A percentile compares a stretch with the other conserved stretches of the same genome.
Conservation (phyloP, 2,329 filamentous ascomycete species). For the Drechslera avenae region DNA sequence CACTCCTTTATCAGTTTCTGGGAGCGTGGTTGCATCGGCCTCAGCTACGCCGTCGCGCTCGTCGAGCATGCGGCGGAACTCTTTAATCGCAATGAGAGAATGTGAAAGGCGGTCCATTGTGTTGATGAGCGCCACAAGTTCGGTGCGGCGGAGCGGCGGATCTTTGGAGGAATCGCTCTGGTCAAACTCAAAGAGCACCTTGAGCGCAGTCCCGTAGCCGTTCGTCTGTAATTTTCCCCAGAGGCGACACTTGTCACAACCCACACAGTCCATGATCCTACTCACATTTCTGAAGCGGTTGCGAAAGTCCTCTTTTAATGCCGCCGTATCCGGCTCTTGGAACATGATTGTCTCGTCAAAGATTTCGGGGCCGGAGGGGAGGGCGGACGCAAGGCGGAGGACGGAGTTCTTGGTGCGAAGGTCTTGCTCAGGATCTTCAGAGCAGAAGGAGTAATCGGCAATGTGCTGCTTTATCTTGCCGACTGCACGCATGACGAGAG, state of each 20-base stretch:
- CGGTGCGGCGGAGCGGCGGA: constrained; percentile 80
- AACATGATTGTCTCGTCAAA: constrained; percentile 98
- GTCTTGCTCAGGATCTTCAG: constrained; percentile 81
- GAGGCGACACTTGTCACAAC: constrained; percentile 96
- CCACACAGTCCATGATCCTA: constrained; percentile 97
- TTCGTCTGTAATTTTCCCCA: constrained; percentile 98
- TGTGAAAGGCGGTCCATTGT: constrained; percentile 86
- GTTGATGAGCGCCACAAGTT: constrained; percentile 93
- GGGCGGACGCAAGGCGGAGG: constrained; percentile 71
- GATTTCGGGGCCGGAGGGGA: constrained; percentile 72
- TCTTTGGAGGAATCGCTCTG: constrained; percentile 65
- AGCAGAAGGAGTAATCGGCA: constrained; percentile 86
- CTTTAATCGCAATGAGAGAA: constrained; percentile 74
- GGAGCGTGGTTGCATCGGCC: constrained; percentile 20
- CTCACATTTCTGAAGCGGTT: constrained; percentile 97
- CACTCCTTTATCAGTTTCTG: constrained; percentile 33
- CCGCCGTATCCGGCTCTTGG: constrained; percentile 70
- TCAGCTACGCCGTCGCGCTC: constrained; percentile 42
- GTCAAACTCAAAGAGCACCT: constrained; percentile 94
- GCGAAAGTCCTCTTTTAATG: constrained; percentile 94
- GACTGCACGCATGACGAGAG: constrained; percentile 87
- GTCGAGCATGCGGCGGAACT: constrained; percentile 67
- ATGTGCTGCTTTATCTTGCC: constrained; percentile 87
- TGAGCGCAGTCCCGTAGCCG: constrained; percentile 91
- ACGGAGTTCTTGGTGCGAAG: constrained; percentile 79